Evolutionary conservation across 1,284 basidiomycete species (phyloP).

Genomic region (Cryptococcus maquisensis): DNA sequence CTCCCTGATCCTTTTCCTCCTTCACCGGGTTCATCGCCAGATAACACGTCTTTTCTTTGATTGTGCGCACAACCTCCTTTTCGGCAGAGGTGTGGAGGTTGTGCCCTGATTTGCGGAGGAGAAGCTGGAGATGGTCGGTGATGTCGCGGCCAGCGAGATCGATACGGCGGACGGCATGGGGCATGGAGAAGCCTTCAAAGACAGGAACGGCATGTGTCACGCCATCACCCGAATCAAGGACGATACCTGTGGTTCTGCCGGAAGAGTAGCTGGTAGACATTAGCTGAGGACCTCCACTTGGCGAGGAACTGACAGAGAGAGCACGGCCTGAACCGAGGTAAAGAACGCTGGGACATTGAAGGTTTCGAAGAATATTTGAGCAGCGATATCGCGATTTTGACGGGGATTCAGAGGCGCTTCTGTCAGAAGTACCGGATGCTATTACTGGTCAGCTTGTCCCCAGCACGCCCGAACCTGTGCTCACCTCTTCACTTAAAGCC

Average conservation of each 20-base stretch:
- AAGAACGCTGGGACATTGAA: conserved; percentile 99
- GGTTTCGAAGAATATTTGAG: conserved; percentile 98
- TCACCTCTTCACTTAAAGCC: conserved; percentile 89
- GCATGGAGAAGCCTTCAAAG: conserved; percentile 99
- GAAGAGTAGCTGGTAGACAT: conserved; percentile 80
- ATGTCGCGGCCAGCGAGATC: conserved; percentile 98
- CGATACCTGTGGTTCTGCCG: conserved; percentile 97
- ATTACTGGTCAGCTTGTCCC: conserved; percentile 1
- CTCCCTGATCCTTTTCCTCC: conserved; percentile 83
- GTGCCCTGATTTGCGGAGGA: conserved; percentile 90
- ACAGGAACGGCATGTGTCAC: conserved; percentile 99
- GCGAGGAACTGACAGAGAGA: conserved; percentile 69
- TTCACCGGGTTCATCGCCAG: conserved; percentile 84
- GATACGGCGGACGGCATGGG: conserved; percentile 91
- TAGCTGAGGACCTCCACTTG: neutral
- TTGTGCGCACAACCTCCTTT: conserved; percentile 91
- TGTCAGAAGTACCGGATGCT: conserved; percentile 94
- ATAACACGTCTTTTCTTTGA: conserved; percentile 98
- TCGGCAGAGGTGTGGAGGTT: conserved; percentile 96
- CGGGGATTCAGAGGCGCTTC: conserved; percentile 94
- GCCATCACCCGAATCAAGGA: conserved; percentile 96
- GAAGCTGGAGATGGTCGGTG: conserved; percentile 89
- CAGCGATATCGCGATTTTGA: conserved; percentile 87
- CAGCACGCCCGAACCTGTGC: conserved; percentile 23
- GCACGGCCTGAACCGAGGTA: conserved; percentile 93